Conservation (phyloP, 2,329 filamentous ascomycete genomes). For the Hypomyces perniciosus region DNA sequence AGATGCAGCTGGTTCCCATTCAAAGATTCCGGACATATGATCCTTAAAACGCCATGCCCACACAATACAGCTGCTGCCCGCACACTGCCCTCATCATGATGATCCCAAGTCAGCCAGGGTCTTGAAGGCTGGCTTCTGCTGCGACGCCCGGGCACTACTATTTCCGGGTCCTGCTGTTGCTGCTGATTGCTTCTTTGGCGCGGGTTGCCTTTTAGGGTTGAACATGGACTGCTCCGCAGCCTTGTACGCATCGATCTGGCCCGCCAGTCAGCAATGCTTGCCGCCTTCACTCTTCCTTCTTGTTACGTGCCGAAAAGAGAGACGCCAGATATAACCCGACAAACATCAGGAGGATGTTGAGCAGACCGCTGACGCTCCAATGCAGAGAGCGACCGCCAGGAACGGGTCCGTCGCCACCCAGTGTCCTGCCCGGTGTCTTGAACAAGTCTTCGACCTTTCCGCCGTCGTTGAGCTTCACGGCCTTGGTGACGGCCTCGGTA, state of each 20-base stretch:
- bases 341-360: conserved; percentile 40
- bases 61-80: background rate
- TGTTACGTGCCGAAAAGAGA: conserved; percentile 49
- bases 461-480: conserved; percentile 46
- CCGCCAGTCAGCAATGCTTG: conserved; percentile 19
- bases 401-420: conserved; percentile 38
- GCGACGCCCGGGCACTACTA: conserved; percentile 22
- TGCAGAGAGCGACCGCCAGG: conserved; percentile 15
- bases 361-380: conserved; percentile 36
- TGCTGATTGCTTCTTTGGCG: conserved; percentile 15
- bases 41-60: background rate
- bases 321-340: conserved; percentile 55
- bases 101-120: conserved; percentile 48
- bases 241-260: conserved; percentile 55
- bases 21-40: background rate
- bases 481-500: conserved; percentile 68
- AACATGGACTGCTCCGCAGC: conserved; percentile 54
- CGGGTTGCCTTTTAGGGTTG: conserved; percentile 41
- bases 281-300: conserved; percentile 9
- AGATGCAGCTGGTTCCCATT: background rate
- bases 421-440: conserved; percentile 49
- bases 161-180: conserved; percentile 10
- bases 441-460: conserved; percentile 44
- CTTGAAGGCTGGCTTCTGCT: conserved; percentile 37
- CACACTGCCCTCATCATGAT: background rate